phyloP scores from a whole-genome alignment of 768 basidiomycete species.

The Russula sp. region DNA sequence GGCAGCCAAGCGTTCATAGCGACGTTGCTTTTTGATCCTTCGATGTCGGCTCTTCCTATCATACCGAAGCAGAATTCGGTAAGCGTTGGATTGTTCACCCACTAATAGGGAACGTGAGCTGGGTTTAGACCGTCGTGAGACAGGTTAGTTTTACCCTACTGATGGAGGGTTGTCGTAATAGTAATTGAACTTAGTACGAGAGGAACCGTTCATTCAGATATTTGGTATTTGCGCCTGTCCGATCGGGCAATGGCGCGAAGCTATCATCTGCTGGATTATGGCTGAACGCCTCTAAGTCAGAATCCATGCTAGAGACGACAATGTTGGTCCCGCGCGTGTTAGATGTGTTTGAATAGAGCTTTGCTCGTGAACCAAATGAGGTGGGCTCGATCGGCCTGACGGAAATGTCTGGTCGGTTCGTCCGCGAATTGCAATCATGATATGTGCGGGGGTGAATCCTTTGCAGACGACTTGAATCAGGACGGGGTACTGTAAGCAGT shows the following conservation, averaged over 20 bases:
- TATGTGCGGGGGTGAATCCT: constrained; percentile 72
- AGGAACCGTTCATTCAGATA: constrained; percentile 82
- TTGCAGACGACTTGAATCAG: constrained; percentile 77
- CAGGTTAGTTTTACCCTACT: constrained; percentile 86
- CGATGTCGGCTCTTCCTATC: constrained; percentile 81
- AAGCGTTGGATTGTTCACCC: constrained; percentile 81
- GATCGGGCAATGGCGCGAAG: constrained; percentile 76
- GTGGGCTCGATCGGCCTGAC: constrained; percentile 45
- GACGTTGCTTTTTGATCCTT: constrained; percentile 82
- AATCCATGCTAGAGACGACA: constrained; percentile 75
- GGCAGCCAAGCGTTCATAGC: constrained; percentile 82
- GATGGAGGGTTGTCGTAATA: constrained; percentile 71
- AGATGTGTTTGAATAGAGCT: constrained; percentile 55
- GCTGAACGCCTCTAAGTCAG: constrained; percentile 83
- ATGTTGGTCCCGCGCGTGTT: constrained; percentile 65
- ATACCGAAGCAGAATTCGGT: constrained; percentile 78
- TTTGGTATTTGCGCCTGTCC: constrained; percentile 79
- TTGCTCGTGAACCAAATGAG: constrained; percentile 49
- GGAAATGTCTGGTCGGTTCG: constrained; percentile 55
- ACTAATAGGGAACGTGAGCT: constrained; percentile 78
- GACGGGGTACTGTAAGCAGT: constrained; percentile 74
- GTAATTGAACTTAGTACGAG: constrained; percentile 81
- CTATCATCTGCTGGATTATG: constrained; percentile 83
- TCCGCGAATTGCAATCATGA: constrained; percentile 59
- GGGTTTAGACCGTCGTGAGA: constrained; percentile 82